Evolutionary conservation across 306 rosid genomes (phyloP), one percentile per base, ranked within the genome.

Genomic region (Prunus mume): DNA sequence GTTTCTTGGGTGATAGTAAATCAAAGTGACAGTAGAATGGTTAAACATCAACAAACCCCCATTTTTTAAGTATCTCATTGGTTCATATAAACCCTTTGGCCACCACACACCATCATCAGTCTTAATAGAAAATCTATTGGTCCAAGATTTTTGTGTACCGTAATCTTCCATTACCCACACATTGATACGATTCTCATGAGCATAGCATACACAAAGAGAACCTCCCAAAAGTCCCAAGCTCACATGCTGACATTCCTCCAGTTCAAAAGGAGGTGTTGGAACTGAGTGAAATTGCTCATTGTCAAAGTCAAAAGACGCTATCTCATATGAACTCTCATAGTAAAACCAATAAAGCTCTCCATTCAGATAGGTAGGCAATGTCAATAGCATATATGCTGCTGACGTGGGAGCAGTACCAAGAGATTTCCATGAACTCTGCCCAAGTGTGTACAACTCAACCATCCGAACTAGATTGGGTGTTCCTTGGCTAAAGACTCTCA

Each of bases 271-370:
- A 3, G 63, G 55, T 47, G 65, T 24, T 46, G 82, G 74, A 62
- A 78, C 24, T 12, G 9, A 5, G 22, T 47, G 56, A n/a, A 78
- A 75, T 15, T 11, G 43, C 76, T 78, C 83, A 20, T 7, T 71
- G 4, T 65, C 80, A 12, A 75, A 60, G 72, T 51, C 51, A 54
- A 80, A 80, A 49, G 58, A 12, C 9, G 41, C 41, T 34, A 61
- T 7, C 46, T 62, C 50, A 24, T 12, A 0, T 1, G 0, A 1
- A 17, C 1, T 0, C 10, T 38, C 15, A 20, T 0, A 12, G 65
- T 5, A 2, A 43, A 76, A 43, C 81, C 85, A 81, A 13, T 81
- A 71, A 34, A 76, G 27, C 6, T 73, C 25, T 17, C 85, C 78
- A 10, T 65, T 51, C 3, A 76, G 13, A 56, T 56, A 65, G 57